Percentiles rank a stretch among this genome's conserved stretches.
These are phyloP conservation scores for Metschnikowia kofuensis DNA, from an alignment of 805 yeast genomes.

Conservation along the genomic window DNA sequence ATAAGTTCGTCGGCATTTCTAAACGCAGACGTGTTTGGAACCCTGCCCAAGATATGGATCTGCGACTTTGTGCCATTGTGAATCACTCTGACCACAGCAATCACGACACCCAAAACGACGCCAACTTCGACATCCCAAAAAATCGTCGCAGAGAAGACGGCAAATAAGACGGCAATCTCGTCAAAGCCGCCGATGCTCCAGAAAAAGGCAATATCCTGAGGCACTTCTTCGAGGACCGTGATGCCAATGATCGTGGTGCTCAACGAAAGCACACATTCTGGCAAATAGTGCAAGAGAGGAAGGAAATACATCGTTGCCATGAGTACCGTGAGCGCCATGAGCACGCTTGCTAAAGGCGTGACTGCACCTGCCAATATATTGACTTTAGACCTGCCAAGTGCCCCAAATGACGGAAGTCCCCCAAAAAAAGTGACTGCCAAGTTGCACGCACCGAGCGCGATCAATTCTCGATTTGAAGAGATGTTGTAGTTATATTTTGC, in stretches of 20 bases:
- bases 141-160: constrained; percentile 26
- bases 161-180: constrained; percentile 20
- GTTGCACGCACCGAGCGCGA: constrained; percentile 32
- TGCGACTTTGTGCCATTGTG: constrained; percentile 41
- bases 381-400: constrained; percentile 34
- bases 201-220: constrained; percentile 37
- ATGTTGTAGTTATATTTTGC: constrained; percentile 31
- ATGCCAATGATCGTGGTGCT: constrained; percentile 45
- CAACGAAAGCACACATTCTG: constrained; percentile 33
- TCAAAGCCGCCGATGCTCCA: constrained; percentile 23
- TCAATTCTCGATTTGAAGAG: constrained; percentile 31
- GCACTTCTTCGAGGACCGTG: constrained; percentile 49
- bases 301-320: constrained; percentile 25
- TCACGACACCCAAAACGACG: constrained; percentile 31
- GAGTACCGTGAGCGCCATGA: constrained; percentile 28
- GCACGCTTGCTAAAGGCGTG: constrained; percentile 38
- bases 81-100: constrained; percentile 35
- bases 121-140: constrained; percentile 41
- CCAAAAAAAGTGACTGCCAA: constrained; percentile 27
- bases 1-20: constrained; percentile 67
- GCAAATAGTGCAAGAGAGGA: constrained; percentile 26
- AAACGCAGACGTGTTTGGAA: constrained; percentile 49
- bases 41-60: constrained; percentile 44
- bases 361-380: constrained; percentile 44
- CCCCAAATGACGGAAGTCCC: constrained; percentile 36